Evolutionary conservation across 2,329 filamentous ascomycete genomes (phyloP).

Genomic region (Aspergillus sp.): DNA sequence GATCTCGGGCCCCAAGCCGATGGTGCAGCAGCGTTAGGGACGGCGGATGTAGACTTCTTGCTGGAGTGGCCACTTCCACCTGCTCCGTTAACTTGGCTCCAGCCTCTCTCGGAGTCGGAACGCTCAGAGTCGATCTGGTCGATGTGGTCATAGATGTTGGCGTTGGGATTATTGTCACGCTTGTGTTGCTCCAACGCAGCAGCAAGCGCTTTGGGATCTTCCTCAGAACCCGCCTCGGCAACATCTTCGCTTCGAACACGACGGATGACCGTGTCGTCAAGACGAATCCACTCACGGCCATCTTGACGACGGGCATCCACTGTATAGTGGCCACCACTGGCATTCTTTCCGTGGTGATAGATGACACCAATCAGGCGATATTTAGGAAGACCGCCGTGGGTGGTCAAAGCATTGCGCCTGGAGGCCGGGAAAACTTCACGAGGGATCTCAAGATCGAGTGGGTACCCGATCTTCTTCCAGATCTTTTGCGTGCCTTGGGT

Average conservation of each 20-base stretch:
- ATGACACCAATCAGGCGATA: conserved; percentile 86
- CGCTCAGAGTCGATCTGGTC: conserved; percentile 59
- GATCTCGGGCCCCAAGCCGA: conserved; percentile 47
- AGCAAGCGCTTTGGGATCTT: conserved; percentile 62
- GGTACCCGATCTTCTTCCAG: conserved; percentile 96
- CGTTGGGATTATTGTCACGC: conserved; percentile 40
- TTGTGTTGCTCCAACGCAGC: conserved; percentile 60
- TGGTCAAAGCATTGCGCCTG: conserved; percentile 57
- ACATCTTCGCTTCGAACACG: conserved; percentile 82
- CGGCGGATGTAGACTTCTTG: conserved; percentile 62
- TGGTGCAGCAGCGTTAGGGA: conserved; percentile 57
- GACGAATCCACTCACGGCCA: conserved; percentile 87
- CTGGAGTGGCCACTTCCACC: conserved; percentile 37
- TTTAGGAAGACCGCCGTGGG: conserved; percentile 63
- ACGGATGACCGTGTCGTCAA: conserved; percentile 87
- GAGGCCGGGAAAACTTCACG: conserved; percentile 76
- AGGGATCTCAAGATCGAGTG: conserved; percentile 86
- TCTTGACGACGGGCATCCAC: conserved; percentile 95
- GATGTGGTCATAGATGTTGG: conserved; percentile 67
- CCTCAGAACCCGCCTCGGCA: conserved; percentile 73
- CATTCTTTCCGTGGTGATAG: conserved; percentile 96
- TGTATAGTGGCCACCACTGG: conserved; percentile 92
- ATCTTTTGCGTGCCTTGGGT: conserved; percentile 85
- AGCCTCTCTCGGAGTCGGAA: conserved; percentile 51
- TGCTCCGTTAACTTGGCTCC: conserved; percentile 75